Conservation (phyloP, 169 alveolate genomes). For the Babesia ovis region DNA sequence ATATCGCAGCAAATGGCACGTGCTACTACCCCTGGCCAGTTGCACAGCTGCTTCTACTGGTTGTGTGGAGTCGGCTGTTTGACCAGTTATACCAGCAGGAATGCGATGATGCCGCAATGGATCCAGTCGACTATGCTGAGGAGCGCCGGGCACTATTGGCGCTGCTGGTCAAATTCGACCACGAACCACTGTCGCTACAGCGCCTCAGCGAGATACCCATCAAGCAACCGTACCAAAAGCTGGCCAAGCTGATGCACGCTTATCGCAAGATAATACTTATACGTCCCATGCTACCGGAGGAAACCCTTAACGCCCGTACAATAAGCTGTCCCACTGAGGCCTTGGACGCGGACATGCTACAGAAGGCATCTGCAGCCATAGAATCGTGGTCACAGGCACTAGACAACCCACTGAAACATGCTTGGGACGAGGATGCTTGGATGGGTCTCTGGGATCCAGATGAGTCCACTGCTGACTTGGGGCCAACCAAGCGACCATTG, state of each 20-base stretch:
- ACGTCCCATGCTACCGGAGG: slow-evolving; percentile 15
- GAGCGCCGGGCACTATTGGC: slow-evolving; percentile 15
- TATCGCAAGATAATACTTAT: slow-evolving; percentile 42
- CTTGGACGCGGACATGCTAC: neutral
- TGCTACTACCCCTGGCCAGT: slow-evolving; percentile 61
- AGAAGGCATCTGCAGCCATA: neutral
- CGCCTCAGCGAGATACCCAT: slow-evolving; percentile 57
- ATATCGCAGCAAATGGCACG: slow-evolving; percentile 35
- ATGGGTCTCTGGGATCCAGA: slow-evolving; percentile 11
- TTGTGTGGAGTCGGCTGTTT: slow-evolving; percentile 44
- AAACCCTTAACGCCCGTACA: neutral
- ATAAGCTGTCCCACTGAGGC: neutral
- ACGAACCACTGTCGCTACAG: slow-evolving; percentile 57
- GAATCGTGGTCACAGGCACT: slow-evolving; percentile 12
- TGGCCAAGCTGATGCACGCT: slow-evolving; percentile 56
- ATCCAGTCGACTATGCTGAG: slow-evolving; percentile 3
- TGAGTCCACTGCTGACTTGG: neutral
- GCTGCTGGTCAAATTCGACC: slow-evolving; percentile 7
- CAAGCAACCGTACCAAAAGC: slow-evolving; percentile 48
- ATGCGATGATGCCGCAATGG: neutral
- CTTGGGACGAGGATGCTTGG: slow-evolving; percentile 41
- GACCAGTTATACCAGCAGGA: slow-evolving; percentile 51
- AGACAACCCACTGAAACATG: neutral
- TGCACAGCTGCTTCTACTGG: slow-evolving; percentile 43
- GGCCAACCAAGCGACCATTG: slow-evolving; percentile 21